Percentiles rank a stretch among this genome's conserved stretches.
Conservation (phyloP, 495 filamentous ascomycete genomes). For the Bombardia bombarda region DNA sequence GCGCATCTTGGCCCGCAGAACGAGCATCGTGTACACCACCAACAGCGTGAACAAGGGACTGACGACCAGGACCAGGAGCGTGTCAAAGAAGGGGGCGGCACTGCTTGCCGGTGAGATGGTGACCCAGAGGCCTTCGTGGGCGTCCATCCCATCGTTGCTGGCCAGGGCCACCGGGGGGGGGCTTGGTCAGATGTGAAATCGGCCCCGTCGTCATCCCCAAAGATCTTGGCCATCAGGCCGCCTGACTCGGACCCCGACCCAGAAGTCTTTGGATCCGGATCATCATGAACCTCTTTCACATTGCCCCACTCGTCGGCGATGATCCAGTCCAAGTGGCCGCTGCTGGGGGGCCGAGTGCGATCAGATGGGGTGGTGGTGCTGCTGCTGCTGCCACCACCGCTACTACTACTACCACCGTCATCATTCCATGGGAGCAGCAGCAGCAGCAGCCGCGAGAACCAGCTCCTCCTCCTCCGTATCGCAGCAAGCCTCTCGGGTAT, state of each 20-base stretch:
- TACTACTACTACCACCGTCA: too few species aligned
- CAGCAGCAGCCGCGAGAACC: conserved; percentile 49
- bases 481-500: conserved; percentile 1
- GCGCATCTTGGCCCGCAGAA: conserved; percentile 82
- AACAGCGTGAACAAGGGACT: conserved; percentile 88
- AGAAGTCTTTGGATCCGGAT: too few species aligned
- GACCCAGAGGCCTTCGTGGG: conserved; percentile 86
- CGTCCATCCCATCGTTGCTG: conserved; percentile 27
- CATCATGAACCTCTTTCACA: too few species aligned
- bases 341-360: conserved; percentile 67
- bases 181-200: too few species aligned
- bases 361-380: conserved; percentile 31
- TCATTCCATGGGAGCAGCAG: too few species aligned
- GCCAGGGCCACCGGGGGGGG: conserved; percentile 8
- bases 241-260: conserved; percentile 15
- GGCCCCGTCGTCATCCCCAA: conserved; percentile 36
- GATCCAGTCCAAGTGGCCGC: conserved; percentile 76
- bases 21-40: conserved; percentile 82
- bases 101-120: conserved; percentile 86
- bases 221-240: conserved; percentile 35
- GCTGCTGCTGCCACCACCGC: too few species aligned
- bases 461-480: conserved; percentile 27
- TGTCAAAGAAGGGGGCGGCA: conserved; percentile 93
- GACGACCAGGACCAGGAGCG: conserved; percentile 83
- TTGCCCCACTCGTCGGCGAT: conserved; percentile 61